Evolutionary conservation across 2,329 filamentous ascomycete species (phyloP), one percentile per base, ranked within the genome.

Genomic region (Chaetomium sp.): DNA sequence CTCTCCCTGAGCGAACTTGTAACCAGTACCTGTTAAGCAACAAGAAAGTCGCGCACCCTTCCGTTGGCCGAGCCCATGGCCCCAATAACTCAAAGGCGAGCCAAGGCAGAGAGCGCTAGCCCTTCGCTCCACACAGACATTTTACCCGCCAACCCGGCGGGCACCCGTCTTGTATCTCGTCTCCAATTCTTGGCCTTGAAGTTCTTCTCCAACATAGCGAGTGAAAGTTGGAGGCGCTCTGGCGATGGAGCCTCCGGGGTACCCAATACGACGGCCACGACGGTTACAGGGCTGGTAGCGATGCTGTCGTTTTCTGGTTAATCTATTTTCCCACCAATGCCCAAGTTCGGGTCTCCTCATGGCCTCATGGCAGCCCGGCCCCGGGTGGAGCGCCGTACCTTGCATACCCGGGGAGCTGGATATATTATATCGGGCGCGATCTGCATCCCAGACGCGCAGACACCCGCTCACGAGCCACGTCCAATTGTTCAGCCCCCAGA

Each of bases 301-400:
- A 50, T 50, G 53, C 25, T 35, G 50, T 38, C 57, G 29, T 59
- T 42, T 38, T 50, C 51, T 57, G 64, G 67, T 64, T 67, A 68
- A 69, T 71, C 23, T 65, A 70, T 69, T 70, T 69, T 69, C 62
- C 70, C 67, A 68, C 55, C 50, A 69, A 67, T 62, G 38, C 63
- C 47, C 38, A 33, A 47, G 45, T 60, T 49, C 60, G 53, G 47
- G 19, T 53, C 33, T 45, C 57, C 47, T 62, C 61, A 57, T 63
- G 59, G 38, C 55, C 51, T 64, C 64, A 57, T 66, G 62, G 45
- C 50, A 68, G 56, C 65, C 57, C 49, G 61, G 57, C 57, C 50
- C 45, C 57, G 23, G 2, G 60, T 51, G 66, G 57, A 62, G 35
- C 8, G 47, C 42, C 49, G 67, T 71, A 59, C 69, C 67, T 66